These are phyloP conservation scores for Tarenaya hassleriana DNA, from an alignment of 345 rosid genomes.

Conservation along the genomic window DNA sequence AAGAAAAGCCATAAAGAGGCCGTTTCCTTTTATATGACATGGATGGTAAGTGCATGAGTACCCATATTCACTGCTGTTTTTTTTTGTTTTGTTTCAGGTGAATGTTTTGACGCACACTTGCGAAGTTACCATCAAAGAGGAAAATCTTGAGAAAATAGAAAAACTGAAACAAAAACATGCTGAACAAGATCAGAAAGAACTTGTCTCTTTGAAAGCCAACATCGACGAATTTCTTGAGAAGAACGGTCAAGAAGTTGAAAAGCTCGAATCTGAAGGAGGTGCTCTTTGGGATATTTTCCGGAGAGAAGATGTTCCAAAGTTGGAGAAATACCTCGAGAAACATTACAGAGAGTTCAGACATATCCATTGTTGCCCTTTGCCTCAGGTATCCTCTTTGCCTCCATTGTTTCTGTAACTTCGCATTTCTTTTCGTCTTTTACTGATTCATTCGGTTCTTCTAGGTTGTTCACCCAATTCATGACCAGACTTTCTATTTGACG, in stretches of 20 bases:
- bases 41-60: not conserved
- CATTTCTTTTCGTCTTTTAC: not conserved
- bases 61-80: not conserved
- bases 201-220: constrained; percentile 27
- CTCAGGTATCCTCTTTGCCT: constrained; percentile 34
- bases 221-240: constrained; percentile 13
- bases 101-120: constrained; percentile 58
- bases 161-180: constrained; percentile 37
- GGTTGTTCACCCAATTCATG: constrained; percentile 72
- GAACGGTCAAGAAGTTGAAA: not conserved
- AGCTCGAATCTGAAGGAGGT: constrained; percentile 37
- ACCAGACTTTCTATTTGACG: constrained; percentile 59
- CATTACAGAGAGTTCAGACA: constrained; percentile 78
- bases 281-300: constrained; percentile 81
- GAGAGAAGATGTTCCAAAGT: constrained; percentile 60
- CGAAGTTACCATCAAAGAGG: constrained; percentile 27
- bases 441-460: constrained; percentile 17
- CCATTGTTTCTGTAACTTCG: not conserved
- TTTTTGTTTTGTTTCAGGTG: constrained; percentile 35
- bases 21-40: not conserved
- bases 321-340: constrained; percentile 50
- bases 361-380: constrained; percentile 43
- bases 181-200: constrained; percentile 50
- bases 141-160: constrained; percentile 17
- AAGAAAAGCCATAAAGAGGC: not conserved